A percentile compares a stretch with the other conserved stretches of the same genome.
Evolutionary conservation across 2,329 filamentous ascomycete genomes (phyloP).

Genomic region (Tothia fuscella): DNA sequence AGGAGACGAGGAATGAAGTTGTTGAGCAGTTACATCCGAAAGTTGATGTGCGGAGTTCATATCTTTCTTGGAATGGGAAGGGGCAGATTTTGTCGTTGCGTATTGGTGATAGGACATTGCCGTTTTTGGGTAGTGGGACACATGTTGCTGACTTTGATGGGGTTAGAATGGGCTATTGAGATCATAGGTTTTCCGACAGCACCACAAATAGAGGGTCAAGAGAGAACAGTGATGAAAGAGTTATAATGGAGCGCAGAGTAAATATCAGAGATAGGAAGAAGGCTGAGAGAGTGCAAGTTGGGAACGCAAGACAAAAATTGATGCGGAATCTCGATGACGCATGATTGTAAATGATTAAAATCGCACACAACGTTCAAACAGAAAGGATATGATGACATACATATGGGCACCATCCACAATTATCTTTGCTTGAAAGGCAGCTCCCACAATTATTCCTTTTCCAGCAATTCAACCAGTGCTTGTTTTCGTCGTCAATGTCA

Average conservation of each 20-base stretch:
- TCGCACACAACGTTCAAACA: neutral
- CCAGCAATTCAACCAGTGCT: constrained; percentile 7
- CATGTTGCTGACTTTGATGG: constrained; percentile 9
- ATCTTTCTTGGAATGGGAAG: constrained; percentile 10
- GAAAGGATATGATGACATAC: constrained; percentile 1
- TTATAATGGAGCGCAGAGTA: neutral
- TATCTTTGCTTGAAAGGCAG: constrained; percentile 1
- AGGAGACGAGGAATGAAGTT: constrained; percentile 6
- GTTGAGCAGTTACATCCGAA: constrained; percentile 10
- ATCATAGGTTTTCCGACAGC: no score
- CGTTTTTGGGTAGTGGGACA: constrained; percentile 2
- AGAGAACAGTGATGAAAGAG: neutral
- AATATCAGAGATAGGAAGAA: neutral
- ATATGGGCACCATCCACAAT: constrained; percentile 11
- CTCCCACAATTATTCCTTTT: constrained; percentile 2
- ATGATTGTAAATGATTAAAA: neutral
- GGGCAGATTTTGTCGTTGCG: constrained; percentile 8
- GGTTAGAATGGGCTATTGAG: neutral
- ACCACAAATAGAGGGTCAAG: no score
- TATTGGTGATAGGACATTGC: constrained; percentile 5
- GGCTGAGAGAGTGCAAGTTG: neutral
- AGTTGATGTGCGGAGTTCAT: constrained; percentile 7
- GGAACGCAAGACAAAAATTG: no score
- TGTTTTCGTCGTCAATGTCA: constrained; percentile 17
- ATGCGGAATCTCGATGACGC: neutral